Evolutionary conservation across 2,329 filamentous ascomycete species (phyloP), one percentile per base, ranked within the genome.

Genomic region (Endothia cerciana): DNA sequence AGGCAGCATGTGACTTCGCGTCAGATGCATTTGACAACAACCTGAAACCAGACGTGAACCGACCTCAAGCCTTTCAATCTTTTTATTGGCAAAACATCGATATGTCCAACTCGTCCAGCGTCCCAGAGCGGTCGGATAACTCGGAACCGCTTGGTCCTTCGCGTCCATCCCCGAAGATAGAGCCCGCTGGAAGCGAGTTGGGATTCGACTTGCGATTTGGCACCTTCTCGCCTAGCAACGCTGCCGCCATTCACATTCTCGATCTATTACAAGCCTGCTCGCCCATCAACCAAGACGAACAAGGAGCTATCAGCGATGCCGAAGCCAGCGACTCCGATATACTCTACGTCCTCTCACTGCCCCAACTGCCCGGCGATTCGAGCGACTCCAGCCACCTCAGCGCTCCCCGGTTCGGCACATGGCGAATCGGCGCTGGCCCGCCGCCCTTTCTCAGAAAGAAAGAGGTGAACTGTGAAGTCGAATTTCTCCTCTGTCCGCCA

Each of bases 191-290:
- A 19, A n/a, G 13, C 43, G 43, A 47, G 43, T 47, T 17, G 43
- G 17, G 43, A 47, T 47, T 47, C 43, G 13, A 47, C 43, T 47
- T 47, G 17, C 43, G 7, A 22, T 47, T 47, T 47, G 43, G 43
- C 43, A 47, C 43, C 43, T 47, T 47, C 15, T 47, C 13, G 43
- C 43, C 43, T 17, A 47, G 43, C 43, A 47, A 47, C 43, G 43
- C 43, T 47, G 43, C 43, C 43, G 43, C 43, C 43, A 47, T 47
- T 47, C 43, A 47, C 43, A 47, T 47, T 47, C 43, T 47, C 43
- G 43, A 47, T 47, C 43, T 47, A 4, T 47, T 47, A 47, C 43
- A 47, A 47, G 17, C 43, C 43, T 47, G 43, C 43, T 4, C 43
- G 3, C 43, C 43, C 43, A 13, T 17, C 43, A 47, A 47, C 43